Conservation (phyloP, 139 green algal species). For the Zygnema circumcarinatum region DNA sequence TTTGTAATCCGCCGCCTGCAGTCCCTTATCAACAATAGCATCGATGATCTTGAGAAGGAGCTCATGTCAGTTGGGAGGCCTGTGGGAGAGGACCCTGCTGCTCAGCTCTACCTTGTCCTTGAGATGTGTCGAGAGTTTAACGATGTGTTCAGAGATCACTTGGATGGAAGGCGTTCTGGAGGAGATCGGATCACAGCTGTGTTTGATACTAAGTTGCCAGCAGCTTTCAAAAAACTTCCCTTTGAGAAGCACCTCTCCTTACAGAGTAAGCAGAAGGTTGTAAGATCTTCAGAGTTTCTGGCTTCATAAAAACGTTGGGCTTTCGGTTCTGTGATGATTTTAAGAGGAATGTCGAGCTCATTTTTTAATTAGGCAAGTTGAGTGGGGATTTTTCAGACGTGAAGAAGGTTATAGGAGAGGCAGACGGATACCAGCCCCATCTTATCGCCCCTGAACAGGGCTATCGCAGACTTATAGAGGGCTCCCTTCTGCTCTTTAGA, state of each 20-base stretch:
- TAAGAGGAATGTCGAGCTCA: no score
- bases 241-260: slow-evolving; percentile 46
- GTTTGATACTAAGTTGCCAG: slow-evolving; percentile 64
- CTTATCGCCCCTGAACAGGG: slow-evolving; percentile 95
- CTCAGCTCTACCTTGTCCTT: slow-evolving; percentile 44
- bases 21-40: slow-evolving; percentile 33
- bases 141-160: slow-evolving; percentile 23
- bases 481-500: slow-evolving; percentile 48
- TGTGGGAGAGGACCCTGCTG: neutral
- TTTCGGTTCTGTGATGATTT: no score
- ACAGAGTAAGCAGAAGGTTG: slow-evolving; percentile 2
- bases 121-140: slow-evolving; percentile 52
- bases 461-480: slow-evolving; percentile 88
- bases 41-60: slow-evolving; percentile 37
- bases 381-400: no score
- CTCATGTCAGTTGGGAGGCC: slow-evolving; percentile 14
- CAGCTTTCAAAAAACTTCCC: slow-evolving; percentile 38
- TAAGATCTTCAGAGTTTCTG: neutral
- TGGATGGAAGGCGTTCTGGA: slow-evolving; percentile 60
- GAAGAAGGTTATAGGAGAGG: slow-evolving; percentile 41
- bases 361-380: neutral
- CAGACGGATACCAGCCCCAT: slow-evolving; percentile 95
- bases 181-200: slow-evolving; percentile 85
- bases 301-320: neutral
- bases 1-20: slow-evolving; percentile 1